Percentiles rank a stretch among this genome's conserved stretches.
phyloP scores from a whole-genome alignment of 2,329 filamentous ascomycete genomes.

The Aureobasidium sp. region DNA sequence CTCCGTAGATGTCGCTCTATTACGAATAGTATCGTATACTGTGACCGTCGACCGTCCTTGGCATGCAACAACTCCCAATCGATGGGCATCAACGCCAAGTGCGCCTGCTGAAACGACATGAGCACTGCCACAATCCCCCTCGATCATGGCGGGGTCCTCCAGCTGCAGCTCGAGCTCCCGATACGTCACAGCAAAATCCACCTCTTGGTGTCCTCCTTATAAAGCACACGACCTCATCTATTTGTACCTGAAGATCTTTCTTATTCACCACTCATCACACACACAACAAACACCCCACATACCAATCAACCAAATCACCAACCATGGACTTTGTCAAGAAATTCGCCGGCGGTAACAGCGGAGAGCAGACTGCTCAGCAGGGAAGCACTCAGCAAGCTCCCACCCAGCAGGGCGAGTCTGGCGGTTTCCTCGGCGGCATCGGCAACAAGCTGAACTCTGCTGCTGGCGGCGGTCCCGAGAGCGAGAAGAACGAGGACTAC shows the following conservation, averaged over 20 bases:
- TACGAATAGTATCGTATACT: too few species aligned
- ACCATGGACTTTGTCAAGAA: slow-evolving; percentile 46
- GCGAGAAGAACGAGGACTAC: slow-evolving; percentile 76
- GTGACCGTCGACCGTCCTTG: neutral
- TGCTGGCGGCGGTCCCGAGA: slow-evolving; percentile 64
- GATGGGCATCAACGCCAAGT: neutral
- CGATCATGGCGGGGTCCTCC: slow-evolving; percentile 8
- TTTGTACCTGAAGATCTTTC: slow-evolving; percentile 5
- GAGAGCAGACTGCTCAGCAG: neutral
- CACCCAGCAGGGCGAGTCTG: slow-evolving; percentile 29
- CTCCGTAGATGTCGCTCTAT: too few species aligned
- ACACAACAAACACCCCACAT: neutral
- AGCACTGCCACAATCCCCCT: slow-evolving; percentile 1
- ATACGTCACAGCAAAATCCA: neutral
- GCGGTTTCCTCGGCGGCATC: slow-evolving; percentile 52
- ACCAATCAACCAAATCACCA: neutral
- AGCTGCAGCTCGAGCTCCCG: neutral
- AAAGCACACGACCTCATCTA: neutral
- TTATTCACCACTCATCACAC: neutral
- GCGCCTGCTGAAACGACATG: slow-evolving; percentile 1
- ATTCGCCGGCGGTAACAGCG: slow-evolving; percentile 32
- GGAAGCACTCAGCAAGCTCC: slow-evolving; percentile 25
- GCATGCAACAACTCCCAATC: neutral
- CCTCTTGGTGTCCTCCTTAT: neutral
- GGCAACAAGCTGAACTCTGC: slow-evolving; percentile 64